Evolutionary conservation across 2,329 filamentous ascomycete genomes (phyloP), one percentile per base, ranked within the genome.

Genomic region (Clarireedia sp.): DNA sequence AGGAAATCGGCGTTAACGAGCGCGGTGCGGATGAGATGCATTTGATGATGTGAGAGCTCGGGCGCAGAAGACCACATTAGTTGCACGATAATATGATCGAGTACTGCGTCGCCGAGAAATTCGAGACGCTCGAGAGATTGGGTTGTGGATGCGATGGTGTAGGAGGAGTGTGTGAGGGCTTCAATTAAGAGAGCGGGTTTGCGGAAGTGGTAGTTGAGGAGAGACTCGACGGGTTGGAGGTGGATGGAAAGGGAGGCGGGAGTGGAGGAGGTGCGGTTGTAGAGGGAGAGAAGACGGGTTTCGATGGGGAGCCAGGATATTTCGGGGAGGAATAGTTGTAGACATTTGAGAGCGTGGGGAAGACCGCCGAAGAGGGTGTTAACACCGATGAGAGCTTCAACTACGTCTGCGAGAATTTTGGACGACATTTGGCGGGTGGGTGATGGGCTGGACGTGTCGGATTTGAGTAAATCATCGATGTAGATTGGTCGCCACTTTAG

Each of bases 401-500:
- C 79, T 0, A 96, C 85, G 64, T 97, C 92, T 3, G 92, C 92
- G 7, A 96, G 78, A 0, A 81, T 81, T 67, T 97, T 97, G 1
- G 83, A 86, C 0, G 89, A 86, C 33, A 90, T 66, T 46, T 64
- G 70, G 58, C 54, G 56, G 53, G 48, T 56, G 29, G 14, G 49
- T 53, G 10, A 58, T 65, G 24, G 49, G 36, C 4, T 64, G 54
- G 41, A 52, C 48, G 24, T 48, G 36, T 5, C 64, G 54, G 41
- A 52, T 49, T 58, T 21, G 36, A 17, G 74, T 58, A 2, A 74
- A 64, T 79, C 71, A 2, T 72, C 69, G 5, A 80, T 72, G 59
- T 87, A 86, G 0, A 78, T 70, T 0, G 89, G 86, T 2, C 75
- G 72, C 92, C 92, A 97, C 64, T 86, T 87, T 0, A 73, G 69